Evolutionary conservation across 768 basidiomycete genomes (phyloP), one percentile per base, ranked within the genome.

Genomic region (Tulasnella sp.): DNA sequence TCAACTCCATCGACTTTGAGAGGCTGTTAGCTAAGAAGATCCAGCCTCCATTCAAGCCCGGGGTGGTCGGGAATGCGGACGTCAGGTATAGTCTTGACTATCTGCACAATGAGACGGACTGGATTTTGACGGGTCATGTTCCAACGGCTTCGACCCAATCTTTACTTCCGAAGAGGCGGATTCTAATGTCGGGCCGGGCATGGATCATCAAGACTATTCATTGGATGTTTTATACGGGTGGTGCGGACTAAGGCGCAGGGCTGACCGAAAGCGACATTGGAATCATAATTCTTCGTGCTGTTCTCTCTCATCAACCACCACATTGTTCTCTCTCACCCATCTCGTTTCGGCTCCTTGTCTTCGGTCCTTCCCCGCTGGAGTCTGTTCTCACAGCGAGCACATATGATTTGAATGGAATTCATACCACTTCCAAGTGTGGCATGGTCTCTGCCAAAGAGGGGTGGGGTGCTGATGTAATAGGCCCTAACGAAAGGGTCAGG

Each of bases 1-100:
- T 99, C 77, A 93, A 94, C 83, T 93, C 96, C 84, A 93, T 97
- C 78, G 96, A 98, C 85, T 98, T 97, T 86, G 90, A 90, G 84
- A 89, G 88, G 81, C 88, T 99, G 42, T 86, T 92, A 75, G 89
- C 91, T 84, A 99, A 98, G 91, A 95, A 95, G 88, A 96, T 98
- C 58, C 95, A 96, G 81, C 97, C 97, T 2, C 97, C 97, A 34
- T 98, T 98, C 90, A 99, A 99, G 86, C 97, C 97, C 14, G 95
- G 93, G 81, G 97, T 99, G 85, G 87, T 86, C n/a, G n/a, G n/a
- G 62, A 84, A 83, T 76, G 87, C 87, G 0, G 87, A 88, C 77
- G 87, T 87, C 12, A 83, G 74, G 80, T 78, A 19, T 48, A 80
- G 74, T 18, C 27, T 21, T 10, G 9, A 10, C 19, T 27, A 10